Percentiles rank a stretch among this genome's conserved stretches.
Conservation (phyloP, 2,329 filamentous ascomycete genomes). For the Talaromyces atroroseus region DNA sequence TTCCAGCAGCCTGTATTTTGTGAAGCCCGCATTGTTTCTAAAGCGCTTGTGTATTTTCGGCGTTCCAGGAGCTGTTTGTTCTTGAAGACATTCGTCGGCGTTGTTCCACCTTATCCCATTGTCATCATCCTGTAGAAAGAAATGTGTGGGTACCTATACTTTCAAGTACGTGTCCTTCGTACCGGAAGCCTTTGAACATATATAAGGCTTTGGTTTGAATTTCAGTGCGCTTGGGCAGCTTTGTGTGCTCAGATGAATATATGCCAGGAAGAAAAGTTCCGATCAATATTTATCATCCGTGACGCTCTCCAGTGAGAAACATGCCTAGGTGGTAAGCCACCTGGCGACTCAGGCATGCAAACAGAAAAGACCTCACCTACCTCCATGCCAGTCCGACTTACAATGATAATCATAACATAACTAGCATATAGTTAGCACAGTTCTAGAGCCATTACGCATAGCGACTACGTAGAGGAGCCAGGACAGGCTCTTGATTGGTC, state of each 20-base stretch:
- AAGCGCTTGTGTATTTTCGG: not conserved
- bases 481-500: not conserved
- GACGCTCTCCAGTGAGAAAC: too few species aligned
- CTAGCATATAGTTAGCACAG: too few species aligned
- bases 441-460: too few species aligned
- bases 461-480: not conserved
- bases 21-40: not conserved
- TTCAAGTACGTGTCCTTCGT: not conserved
- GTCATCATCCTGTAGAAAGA: not conserved
- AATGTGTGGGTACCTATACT: not conserved
- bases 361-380: too few species aligned
- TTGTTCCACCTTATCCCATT: not conserved
- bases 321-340: too few species aligned
- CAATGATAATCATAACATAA: too few species aligned
- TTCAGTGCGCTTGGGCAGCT: not conserved
- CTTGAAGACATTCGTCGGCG: slow-evolving; percentile 2
- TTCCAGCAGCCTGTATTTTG: not conserved
- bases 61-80: not conserved
- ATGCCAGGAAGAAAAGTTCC: too few species aligned
- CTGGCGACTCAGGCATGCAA: too few species aligned
- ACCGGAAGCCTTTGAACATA: not conserved
- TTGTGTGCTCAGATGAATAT: too few species aligned
- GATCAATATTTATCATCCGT: too few species aligned
- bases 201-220: not conserved
- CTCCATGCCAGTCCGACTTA: too few species aligned